Conservation (phyloP, 345 rosid species). For the Sapria himalayana region DNA sequence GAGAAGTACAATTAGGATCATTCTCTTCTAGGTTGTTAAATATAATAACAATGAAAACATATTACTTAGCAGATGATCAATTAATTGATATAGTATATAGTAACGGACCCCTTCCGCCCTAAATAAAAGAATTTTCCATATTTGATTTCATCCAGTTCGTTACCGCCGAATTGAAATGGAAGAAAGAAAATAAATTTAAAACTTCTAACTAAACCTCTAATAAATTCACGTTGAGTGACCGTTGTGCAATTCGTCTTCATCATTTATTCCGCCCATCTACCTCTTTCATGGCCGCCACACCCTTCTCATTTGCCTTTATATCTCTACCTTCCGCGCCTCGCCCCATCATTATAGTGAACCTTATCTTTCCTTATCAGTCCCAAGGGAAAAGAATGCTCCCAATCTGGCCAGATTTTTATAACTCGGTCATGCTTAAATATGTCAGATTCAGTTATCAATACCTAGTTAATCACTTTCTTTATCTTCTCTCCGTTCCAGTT, state of each 20-base stretch:
- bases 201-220: no score
- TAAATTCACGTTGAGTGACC: slow-evolving; percentile 13
- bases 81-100: no score
- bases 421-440: slow-evolving; percentile 11
- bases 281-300: slow-evolving; percentile 9
- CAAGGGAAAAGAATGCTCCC: slow-evolving; percentile 8
- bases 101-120: no score
- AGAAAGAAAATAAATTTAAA: no score
- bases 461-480: slow-evolving; percentile 14
- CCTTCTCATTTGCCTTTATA: slow-evolving; percentile 9
- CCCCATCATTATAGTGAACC: background rate
- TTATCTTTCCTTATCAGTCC: background rate
- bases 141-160: no score
- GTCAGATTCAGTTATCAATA: slow-evolving; percentile 13
- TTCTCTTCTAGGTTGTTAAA: no score
- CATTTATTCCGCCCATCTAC: slow-evolving; percentile 18
- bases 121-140: no score
- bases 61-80: no score
- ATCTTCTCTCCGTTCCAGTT: slow-evolving; percentile 9
- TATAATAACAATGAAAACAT: no score
- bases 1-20: no score
- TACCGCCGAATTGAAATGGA: no score
- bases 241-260: slow-evolving; percentile 11
- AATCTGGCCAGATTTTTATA: slow-evolving; percentile 12
- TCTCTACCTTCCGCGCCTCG: slow-evolving; percentile 2